These are phyloP conservation scores for Lathyrus sativus DNA, from an alignment of 306 rosid species.

Conservation along the genomic window DNA sequence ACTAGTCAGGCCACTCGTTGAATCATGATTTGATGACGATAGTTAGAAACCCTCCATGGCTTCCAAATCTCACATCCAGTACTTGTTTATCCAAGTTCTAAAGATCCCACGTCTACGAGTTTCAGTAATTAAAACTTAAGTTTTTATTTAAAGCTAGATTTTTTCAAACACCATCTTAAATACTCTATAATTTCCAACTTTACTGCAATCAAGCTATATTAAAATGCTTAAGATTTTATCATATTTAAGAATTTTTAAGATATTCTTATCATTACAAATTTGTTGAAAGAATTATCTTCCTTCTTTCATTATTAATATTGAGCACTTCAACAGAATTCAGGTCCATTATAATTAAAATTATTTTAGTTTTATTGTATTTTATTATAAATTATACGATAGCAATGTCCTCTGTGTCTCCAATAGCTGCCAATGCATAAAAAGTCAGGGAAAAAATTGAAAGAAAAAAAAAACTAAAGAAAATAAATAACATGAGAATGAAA, in stretches of 20 bases:
- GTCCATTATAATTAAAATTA: not conserved
- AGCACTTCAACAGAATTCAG: too few species aligned
- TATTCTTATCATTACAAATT: not conserved
- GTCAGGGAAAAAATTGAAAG: constrained; percentile 5
- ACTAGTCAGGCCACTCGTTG: too few species aligned
- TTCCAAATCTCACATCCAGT: too few species aligned
- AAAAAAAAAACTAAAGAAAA: not conserved
- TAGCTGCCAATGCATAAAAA: constrained; percentile 19
- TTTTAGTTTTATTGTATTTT: not conserved
- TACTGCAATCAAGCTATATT: not conserved
- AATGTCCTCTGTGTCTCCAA: constrained; percentile 26
- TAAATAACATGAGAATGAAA: not conserved
- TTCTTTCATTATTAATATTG: too few species aligned
- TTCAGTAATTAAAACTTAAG: not conserved
- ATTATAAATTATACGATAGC: not conserved
- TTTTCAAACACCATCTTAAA: not conserved
- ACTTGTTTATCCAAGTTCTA: too few species aligned
- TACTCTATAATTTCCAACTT: not conserved
- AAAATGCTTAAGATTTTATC: not conserved
- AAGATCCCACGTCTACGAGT: not conserved
- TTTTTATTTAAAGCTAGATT: not conserved
- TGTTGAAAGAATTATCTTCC: not conserved
- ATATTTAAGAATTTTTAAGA: not conserved
- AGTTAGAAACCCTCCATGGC: too few species aligned
- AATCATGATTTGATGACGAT: too few species aligned